Evolutionary conservation across 345 rosid genomes (phyloP).

Genomic region (Laguncularia racemosa): DNA sequence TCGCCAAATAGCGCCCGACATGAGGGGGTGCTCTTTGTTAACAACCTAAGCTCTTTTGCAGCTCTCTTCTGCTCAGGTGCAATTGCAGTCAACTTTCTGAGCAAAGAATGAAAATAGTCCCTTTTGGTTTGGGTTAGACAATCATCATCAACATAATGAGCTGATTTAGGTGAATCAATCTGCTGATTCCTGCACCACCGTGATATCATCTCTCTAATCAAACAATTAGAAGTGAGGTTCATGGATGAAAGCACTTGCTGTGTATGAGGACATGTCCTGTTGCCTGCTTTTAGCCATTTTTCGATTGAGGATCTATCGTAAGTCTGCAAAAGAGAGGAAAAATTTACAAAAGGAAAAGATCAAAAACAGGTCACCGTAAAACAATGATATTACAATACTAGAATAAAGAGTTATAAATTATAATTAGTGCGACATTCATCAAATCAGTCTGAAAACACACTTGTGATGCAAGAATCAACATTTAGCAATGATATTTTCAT

Average conservation of each 20-base stretch:
- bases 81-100: slow-evolving; percentile 44
- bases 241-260: slow-evolving; percentile 80
- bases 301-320: slow-evolving; percentile 70
- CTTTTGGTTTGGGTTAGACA: slow-evolving; percentile 53
- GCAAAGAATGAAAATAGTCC: slow-evolving; percentile 48
- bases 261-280: slow-evolving; percentile 77
- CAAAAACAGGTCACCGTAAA: background rate
- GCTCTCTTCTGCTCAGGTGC: slow-evolving; percentile 62
- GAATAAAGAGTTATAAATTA: too few species aligned
- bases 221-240: slow-evolving; percentile 55
- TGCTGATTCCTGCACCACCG: slow-evolving; percentile 77
- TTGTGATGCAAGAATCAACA: too few species aligned
- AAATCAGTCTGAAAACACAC: too few species aligned
- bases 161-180: slow-evolving; percentile 32
- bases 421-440: too few species aligned
- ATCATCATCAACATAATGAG: slow-evolving; percentile 35
- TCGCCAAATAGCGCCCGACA: slow-evolving; percentile 75
- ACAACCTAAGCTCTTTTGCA: slow-evolving; percentile 65
- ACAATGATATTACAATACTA: too few species aligned
- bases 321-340: slow-evolving; percentile 47
- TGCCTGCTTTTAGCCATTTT: slow-evolving; percentile 83
- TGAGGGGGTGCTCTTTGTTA: slow-evolving; percentile 65
- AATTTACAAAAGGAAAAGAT: slow-evolving; percentile 5
- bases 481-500: too few species aligned
- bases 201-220: slow-evolving; percentile 69